Conservation (phyloP, 148 eudicot species). For the Dianthus caryophyllus region DNA sequence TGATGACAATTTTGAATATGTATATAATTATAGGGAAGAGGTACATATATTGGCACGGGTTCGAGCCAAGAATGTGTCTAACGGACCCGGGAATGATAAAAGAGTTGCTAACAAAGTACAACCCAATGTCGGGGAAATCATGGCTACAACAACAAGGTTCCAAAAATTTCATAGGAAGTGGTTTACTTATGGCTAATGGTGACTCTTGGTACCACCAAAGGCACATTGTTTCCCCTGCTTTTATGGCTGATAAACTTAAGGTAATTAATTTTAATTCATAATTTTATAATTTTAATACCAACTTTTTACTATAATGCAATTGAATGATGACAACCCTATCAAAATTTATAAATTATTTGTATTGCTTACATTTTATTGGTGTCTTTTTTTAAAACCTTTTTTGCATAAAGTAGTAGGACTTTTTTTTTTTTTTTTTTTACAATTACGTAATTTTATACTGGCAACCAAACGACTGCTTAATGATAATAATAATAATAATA, state of each 20-base stretch:
- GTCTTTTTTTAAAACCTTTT: slow-evolving; percentile 14
- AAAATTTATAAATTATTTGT: background rate
- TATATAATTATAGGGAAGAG: slow-evolving; percentile 50
- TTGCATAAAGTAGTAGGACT: no score
- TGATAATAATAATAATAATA: background rate
- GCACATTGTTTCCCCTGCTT: slow-evolving; percentile 84
- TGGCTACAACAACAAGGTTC: slow-evolving; percentile 89
- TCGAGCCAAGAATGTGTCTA: slow-evolving; percentile 83
- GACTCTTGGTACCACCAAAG: slow-evolving; percentile 82
- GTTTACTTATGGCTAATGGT: slow-evolving; percentile 88
- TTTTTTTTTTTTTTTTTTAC: no score
- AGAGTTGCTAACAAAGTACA: slow-evolving; percentile 65
- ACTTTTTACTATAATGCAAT: slow-evolving; percentile 7
- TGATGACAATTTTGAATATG: no score
- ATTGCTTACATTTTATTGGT: slow-evolving; percentile 14
- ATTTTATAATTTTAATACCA: background rate
- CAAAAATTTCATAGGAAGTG: slow-evolving; percentile 74
- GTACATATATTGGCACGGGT: slow-evolving; percentile 82
- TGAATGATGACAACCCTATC: background rate
- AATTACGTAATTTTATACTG: no score
- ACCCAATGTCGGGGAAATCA: slow-evolving; percentile 61
- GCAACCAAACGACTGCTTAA: background rate
- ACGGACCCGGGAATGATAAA: slow-evolving; percentile 69
- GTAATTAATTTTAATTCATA: slow-evolving; percentile 31
- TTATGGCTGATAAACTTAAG: slow-evolving; percentile 86